These are phyloP conservation scores for Kwoniella europaea DNA, from an alignment of 768 basidiomycete species.

Conservation along the genomic window DNA sequence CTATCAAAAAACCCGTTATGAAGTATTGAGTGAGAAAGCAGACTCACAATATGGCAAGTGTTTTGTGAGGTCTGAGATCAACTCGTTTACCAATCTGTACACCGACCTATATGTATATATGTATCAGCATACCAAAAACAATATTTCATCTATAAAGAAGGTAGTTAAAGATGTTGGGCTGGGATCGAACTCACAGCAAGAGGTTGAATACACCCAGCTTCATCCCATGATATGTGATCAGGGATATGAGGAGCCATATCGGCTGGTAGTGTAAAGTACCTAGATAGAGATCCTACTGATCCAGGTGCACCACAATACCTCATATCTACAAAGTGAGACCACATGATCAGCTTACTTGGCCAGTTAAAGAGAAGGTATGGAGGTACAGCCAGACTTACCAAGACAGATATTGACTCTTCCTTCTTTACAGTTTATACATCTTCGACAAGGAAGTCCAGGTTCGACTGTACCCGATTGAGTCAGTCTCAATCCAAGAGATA, in stretches of 20 bases:
- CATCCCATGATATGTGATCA: constrained; percentile 46
- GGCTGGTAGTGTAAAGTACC: constrained; percentile 47
- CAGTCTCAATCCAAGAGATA: too few relatives aligned
- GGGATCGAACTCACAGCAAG: constrained; percentile 38
- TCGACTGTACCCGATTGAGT: constrained; percentile 34
- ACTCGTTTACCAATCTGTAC: constrained; percentile 52
- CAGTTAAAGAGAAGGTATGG: not conserved
- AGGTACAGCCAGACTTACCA: constrained; percentile 24
- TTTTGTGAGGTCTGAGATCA: constrained; percentile 45
- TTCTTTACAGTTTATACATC: constrained; percentile 51
- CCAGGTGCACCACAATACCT: constrained; percentile 53
- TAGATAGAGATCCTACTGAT: constrained; percentile 47
- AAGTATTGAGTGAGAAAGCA: not conserved
- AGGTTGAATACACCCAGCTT: constrained; percentile 52
- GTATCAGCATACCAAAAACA: not conserved
- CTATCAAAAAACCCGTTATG: not conserved
- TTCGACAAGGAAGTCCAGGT: constrained; percentile 51
- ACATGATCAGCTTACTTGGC: not conserved
- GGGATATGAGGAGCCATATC: constrained; percentile 55
- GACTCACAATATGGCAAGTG: constrained; percentile 51
- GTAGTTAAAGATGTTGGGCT: not conserved
- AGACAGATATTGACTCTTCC: constrained; percentile 49
- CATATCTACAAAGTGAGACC: constrained; percentile 25
- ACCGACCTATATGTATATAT: constrained; percentile 33
- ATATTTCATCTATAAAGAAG: too few relatives aligned